Percentiles rank a stretch among this genome's conserved stretches.
These are phyloP conservation scores for Excoecaria cochinchinensis DNA, from an alignment of 345 rosid species.

Conservation along the genomic window DNA sequence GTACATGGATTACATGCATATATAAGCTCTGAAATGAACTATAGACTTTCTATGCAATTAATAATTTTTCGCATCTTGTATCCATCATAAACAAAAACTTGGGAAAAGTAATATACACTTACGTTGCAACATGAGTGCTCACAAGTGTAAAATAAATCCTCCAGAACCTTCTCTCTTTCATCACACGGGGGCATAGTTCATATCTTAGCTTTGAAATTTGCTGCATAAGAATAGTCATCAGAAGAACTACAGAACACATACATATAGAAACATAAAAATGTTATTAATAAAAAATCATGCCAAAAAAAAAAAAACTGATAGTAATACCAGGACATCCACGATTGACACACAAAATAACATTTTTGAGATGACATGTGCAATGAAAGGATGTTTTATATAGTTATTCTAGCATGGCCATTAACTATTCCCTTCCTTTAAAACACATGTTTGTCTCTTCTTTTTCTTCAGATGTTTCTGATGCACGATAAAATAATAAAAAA, in stretches of 20 bases:
- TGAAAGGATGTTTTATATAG: background rate
- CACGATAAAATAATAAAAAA: background rate
- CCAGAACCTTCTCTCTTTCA: conserved; percentile 96
- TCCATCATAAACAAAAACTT: background rate
- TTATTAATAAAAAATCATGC: background rate
- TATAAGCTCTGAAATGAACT: background rate
- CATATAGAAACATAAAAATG: background rate
- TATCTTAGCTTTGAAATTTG: conserved; percentile 77
- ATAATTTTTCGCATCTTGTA: background rate
- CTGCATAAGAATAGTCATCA: conserved; percentile 39
- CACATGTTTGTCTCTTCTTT: background rate
- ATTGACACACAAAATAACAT: background rate
- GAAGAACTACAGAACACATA: no score
- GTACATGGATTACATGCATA: background rate
- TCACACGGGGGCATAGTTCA: conserved; percentile 84
- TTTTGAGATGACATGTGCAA: background rate
- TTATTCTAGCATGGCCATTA: background rate
- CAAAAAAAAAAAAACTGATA: background rate
- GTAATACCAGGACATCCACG: background rate
- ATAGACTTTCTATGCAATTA: background rate
- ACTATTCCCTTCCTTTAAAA: background rate
- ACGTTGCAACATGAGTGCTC: conserved; percentile 87
- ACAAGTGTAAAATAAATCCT: conserved; percentile 88
- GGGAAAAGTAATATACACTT: conserved; percentile 31
- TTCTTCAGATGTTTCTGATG: background rate